Base-by-base conservation (phyloP, 2,329 filamentous ascomycete genomes). In the Epicoccum nigrum region DNA sequence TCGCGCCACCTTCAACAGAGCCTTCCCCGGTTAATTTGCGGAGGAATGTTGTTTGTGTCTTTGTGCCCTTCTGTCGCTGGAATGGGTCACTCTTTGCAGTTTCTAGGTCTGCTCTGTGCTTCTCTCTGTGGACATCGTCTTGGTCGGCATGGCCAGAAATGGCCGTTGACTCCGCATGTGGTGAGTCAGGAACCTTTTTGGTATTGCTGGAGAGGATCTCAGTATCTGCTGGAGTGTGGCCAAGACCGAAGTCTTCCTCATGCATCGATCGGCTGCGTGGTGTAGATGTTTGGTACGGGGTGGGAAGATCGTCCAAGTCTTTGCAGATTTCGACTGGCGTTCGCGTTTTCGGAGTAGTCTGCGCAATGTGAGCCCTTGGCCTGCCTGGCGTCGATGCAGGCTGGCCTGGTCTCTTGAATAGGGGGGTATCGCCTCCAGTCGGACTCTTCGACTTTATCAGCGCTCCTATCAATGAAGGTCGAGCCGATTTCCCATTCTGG, bases 181-280 rank as follows among this genome's bases (percentile, higher is more conserved):
- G 75, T 16, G 72, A 76, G 64, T 56, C 75, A 70, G 65, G 78
- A 60, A 66, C 62, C 59, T 52, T 75, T 68, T 66, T 79, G 32
- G 61, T 71, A 43, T 77, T 77, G 59, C 74, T 76, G 1, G 74
- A 76, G 9, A 76, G 53, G 11, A 71, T 58, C 40, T 66, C 64
- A 7, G 51, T 32, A 7, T 59, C 47, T 15, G 33, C 31, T 19
- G 19, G 23, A 43, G 30, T 46, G 5, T 32, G 16, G n/a, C 32
- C 52, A 13, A 51, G 1, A 25, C 48, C 51, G 17, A 51, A 51
- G 30, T 40, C 39, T 12, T 37, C 40, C 1, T 44, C 45, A 11
- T 54, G 46, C 7, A 42, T 35, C 17, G 40, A 41, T 12, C 32
- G 35, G 30, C 31, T 34, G 20, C 47, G 20, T 8, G 57, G 51